Evolutionary conservation across 176 grass and related monocot genomes (phyloP).

Genomic region (Bothriochloa decipiens): DNA sequence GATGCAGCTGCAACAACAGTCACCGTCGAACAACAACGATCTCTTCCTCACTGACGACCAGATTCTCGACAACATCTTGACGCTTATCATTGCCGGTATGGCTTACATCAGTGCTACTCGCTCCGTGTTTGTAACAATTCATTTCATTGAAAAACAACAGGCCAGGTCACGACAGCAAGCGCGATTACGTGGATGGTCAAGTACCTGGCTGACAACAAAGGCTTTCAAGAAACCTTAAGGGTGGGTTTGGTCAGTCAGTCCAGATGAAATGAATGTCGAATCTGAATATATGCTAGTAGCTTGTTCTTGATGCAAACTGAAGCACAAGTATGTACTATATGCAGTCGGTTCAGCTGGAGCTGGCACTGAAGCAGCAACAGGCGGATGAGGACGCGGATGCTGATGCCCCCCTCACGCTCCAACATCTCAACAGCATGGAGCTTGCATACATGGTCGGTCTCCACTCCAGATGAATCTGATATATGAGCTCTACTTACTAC

Average conservation of each 20-base stretch:
- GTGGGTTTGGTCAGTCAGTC: constrained; percentile 42
- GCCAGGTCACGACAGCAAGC: constrained; percentile 85
- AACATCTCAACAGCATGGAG: constrained; percentile 71
- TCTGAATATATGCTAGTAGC: background rate
- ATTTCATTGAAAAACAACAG: constrained; percentile 44
- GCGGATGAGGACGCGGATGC: background rate
- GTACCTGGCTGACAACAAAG: constrained; percentile 69
- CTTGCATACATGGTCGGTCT: constrained; percentile 60
- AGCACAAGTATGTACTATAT: too few species aligned
- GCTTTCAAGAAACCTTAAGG: constrained; percentile 71
- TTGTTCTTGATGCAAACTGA: background rate
- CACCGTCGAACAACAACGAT: constrained; percentile 9
- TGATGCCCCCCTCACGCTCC: constrained; percentile 44
- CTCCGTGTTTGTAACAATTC: background rate
- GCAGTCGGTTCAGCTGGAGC: constrained; percentile 66
- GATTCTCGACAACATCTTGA: constrained; percentile 86
- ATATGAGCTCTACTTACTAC: background rate
- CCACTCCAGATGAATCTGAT: background rate
- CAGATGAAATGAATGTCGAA: background rate
- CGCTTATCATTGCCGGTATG: constrained; percentile 88
- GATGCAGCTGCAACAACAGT: background rate
- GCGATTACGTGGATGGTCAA: constrained; percentile 96
- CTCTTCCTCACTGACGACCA: constrained; percentile 60
- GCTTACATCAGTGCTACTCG: background rate
- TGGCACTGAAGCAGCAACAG: constrained; percentile 24